Base-by-base conservation (phyloP, 2,329 filamentous ascomycete genomes). In the Alternaria dauci region DNA sequence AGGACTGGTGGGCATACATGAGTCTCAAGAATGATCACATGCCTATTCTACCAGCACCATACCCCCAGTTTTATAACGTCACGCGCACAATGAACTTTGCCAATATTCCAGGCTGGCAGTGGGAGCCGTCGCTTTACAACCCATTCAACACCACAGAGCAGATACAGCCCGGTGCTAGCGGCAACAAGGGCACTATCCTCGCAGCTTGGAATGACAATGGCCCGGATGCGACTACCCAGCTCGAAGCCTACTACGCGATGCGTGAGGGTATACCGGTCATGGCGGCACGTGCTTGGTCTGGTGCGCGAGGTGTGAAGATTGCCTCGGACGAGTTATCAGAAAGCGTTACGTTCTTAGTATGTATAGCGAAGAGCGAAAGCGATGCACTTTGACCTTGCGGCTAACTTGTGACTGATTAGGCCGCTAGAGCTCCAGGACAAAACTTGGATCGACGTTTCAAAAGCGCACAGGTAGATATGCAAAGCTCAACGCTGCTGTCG, bases 1-100 rank as follows among this genome's bases (percentile, higher is more conserved):
- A 84, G 43, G 82, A 84, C 62, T 83, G 81, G 81, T 84, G 82
- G 84, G 83, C 82, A 0, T 86, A 87, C 63, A 84, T 86, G 79
- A 82, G 80, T 5, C 66, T 87, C 53, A 86, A 86, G 59, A 86
- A 85, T 59, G 81, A 84, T 60, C 81, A 83, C 62, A 80, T 70
- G 52, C 82, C 81, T 2, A 83, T 83, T 36, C 57, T 80, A 0
- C 82, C 82, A 0, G 81, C 80, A 0, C 76, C 78, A 4, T 84
- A 84, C 50, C 80, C 81, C 1, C 81, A 83, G 44, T 81, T 81
- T 61, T 83, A 81, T 70, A 82, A 83, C 60, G 72, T 76, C 48
- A 74, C 75, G n/a, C 76, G 81, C 0, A 75, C 81, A 0, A 61
- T 83, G 52, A 77, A 81, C 61, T 86, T 86, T 43, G 81, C 78